Percentiles rank a stretch among this genome's conserved stretches.
Conservation (phyloP, 2,329 filamentous ascomycete species). For the Chaetomiaceae sp. region DNA sequence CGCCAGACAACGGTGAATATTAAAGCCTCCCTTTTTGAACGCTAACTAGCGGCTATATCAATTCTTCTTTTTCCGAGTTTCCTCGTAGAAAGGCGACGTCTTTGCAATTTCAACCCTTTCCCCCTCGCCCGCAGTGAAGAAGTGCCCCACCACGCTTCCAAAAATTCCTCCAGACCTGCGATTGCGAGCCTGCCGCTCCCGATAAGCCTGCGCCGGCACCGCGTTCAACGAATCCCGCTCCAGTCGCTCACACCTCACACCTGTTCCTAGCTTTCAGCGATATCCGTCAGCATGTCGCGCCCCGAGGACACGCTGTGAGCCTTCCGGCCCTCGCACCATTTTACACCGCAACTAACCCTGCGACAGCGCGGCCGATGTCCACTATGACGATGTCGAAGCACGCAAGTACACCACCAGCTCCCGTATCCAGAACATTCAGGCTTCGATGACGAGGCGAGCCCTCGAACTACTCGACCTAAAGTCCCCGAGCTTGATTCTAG, state of each 20-base stretch:
- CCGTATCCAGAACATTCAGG: slow-evolving; percentile 92
- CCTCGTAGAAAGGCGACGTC: too few relatives aligned
- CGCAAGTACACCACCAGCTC: slow-evolving; percentile 97
- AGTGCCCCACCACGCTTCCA: neutral
- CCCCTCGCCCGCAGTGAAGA: neutral
- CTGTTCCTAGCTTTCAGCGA: neutral
- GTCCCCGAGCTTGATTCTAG: slow-evolving; percentile 81
- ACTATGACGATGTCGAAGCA: slow-evolving; percentile 94
- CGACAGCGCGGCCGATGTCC: slow-evolving; percentile 82
- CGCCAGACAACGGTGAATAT: neutral
- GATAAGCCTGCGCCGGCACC: neutral
- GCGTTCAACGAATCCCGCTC: neutral
- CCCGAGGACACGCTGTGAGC: slow-evolving; percentile 88
- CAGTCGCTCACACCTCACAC: neutral
- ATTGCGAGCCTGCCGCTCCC: neutral
- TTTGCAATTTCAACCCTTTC: neutral
- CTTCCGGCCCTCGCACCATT: slow-evolving; percentile 13
- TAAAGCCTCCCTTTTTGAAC: too few relatives aligned
- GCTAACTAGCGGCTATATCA: too few relatives aligned
- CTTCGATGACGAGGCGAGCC: slow-evolving; percentile 88
- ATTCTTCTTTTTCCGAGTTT: too few relatives aligned
- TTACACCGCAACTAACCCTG: slow-evolving; percentile 19
- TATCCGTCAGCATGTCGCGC: slow-evolving; percentile 71
- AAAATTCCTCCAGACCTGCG: neutral
- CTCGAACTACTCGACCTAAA: slow-evolving; percentile 83